Evolutionary conservation across 140 eudicot species (phyloP).

Genomic region (Anethum foeniculum): DNA sequence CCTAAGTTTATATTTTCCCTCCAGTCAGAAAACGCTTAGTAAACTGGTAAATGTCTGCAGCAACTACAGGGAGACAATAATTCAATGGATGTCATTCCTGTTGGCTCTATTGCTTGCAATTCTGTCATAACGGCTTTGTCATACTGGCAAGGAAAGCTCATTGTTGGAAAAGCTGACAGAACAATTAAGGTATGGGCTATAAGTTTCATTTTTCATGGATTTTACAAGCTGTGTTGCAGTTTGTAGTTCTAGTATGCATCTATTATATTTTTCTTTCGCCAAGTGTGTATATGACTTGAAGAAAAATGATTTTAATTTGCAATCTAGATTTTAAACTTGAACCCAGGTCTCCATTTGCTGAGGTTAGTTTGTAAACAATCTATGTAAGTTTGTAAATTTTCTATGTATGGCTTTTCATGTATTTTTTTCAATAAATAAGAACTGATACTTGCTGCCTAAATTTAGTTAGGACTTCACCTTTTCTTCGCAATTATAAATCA

Average conservation of each 20-base stretch:
- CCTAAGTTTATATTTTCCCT: neutral
- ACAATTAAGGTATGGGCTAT: slow-evolving; percentile 47
- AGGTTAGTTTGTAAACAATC: neutral
- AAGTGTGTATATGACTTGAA: neutral
- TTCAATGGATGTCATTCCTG: slow-evolving; percentile 29
- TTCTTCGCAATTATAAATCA: neutral
- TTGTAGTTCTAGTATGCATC: neutral
- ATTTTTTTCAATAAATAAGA: neutral
- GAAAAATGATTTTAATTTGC: neutral
- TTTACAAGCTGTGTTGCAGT: neutral
- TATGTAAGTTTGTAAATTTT: neutral
- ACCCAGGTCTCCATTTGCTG: neutral
- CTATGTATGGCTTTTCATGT: neutral
- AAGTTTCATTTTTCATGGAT: neutral
- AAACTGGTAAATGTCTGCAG: slow-evolving; percentile 27
- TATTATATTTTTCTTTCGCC: neutral
- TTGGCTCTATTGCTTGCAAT: slow-evolving; percentile 61
- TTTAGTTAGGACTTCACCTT: neutral
- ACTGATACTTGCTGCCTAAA: neutral
- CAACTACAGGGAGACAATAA: slow-evolving; percentile 41
- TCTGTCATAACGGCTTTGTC: slow-evolving; percentile 59
- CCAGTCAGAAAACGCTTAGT: neutral
- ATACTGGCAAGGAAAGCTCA: slow-evolving; percentile 58
- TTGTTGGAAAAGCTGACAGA: slow-evolving; percentile 73
- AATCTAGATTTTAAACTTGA: neutral